These are phyloP conservation scores for Kandelia obovata DNA, from an alignment of 345 rosid species.

Conservation along the genomic window DNA sequence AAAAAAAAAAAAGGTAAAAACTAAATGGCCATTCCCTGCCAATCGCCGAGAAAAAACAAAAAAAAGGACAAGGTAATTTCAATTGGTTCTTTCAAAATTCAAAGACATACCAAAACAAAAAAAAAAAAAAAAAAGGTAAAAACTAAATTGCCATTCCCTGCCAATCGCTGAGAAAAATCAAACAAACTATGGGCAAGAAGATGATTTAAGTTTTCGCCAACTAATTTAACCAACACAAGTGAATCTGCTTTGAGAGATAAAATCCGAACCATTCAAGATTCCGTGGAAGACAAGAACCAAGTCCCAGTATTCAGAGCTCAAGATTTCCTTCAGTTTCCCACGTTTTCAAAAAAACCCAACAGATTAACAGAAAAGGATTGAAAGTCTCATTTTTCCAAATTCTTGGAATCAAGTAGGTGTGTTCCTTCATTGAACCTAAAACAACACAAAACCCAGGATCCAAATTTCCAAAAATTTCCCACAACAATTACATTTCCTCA, in stretches of 20 bases:
- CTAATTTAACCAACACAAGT: neutral
- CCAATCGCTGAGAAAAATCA: neutral
- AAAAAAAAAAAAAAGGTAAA: too few relatives aligned
- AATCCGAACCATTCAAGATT: neutral
- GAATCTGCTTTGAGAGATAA: neutral
- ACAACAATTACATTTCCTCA: neutral
- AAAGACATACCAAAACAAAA: too few relatives aligned
- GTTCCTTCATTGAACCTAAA: neutral
- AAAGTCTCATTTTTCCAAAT: slow-evolving; percentile 1
- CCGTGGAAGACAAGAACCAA: neutral
- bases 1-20: too few relatives aligned
- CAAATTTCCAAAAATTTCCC: neutral
- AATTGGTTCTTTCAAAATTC: too few relatives aligned
- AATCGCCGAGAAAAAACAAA: too few relatives aligned
- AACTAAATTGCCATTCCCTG: too few relatives aligned
- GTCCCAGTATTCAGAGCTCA: neutral
- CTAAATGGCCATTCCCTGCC: too few relatives aligned
- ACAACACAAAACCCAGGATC: neutral
- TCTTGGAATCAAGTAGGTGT: neutral
- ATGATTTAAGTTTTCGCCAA: neutral
- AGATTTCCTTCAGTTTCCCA: slow-evolving; percentile 4
- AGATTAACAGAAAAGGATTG: neutral
- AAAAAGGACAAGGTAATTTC: too few relatives aligned
- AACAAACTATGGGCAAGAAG: neutral
- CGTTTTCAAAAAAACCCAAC: slow-evolving; percentile 3